Base-by-base conservation (phyloP, 2,329 filamentous ascomycete genomes). In the Colletotrichum graminicola region DNA sequence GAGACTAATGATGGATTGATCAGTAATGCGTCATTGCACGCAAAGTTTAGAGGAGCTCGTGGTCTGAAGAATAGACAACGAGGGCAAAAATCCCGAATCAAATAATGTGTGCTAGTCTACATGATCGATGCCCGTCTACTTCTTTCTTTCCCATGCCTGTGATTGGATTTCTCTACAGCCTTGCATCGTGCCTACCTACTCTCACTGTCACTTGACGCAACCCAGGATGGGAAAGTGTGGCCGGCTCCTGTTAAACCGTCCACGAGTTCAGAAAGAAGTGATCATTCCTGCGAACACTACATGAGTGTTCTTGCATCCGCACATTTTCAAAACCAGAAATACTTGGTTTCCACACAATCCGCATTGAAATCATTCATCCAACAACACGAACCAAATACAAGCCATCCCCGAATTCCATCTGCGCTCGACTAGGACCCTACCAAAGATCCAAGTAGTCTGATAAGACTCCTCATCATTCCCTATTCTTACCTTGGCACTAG, bases 21-120 rank as follows among this genome's bases (percentile, higher is more conserved):
- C 18, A 34, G 16, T 69, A 61, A 71, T 68, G 43, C 60, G 34
- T 16, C 29, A 12, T 59, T 18, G 34, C 54, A 34, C n/a, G 55
- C 23, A 34, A 43, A 62, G 10, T 62, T 23, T 39, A 29, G 36
- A 34, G 55, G 23, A 34, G 23, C 36, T 62, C 23, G 18, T 45
- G 36, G 26, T 26, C 2, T 18, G 29, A 21, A 55, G 14, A 2
- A 43, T 34, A 32, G 34, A 55, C 7, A 36, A 7, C 11, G 47
- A 21, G 16, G 23, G 47, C 47, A 62, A 41, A 41, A 18, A 32
- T 14, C 16, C n/a, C n/a, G 18, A 21, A 12, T 21, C 47, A 41
- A 21, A 29, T 16, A 41, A 62, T n/a, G 39, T 16, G 18, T 29
- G n/a, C n/a, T 47, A 11, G 26, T 26, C 21, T 45, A 18, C 21